Conservation (phyloP, 495 filamentous ascomycete species). For the Chaetomidium leptoderma region DNA sequence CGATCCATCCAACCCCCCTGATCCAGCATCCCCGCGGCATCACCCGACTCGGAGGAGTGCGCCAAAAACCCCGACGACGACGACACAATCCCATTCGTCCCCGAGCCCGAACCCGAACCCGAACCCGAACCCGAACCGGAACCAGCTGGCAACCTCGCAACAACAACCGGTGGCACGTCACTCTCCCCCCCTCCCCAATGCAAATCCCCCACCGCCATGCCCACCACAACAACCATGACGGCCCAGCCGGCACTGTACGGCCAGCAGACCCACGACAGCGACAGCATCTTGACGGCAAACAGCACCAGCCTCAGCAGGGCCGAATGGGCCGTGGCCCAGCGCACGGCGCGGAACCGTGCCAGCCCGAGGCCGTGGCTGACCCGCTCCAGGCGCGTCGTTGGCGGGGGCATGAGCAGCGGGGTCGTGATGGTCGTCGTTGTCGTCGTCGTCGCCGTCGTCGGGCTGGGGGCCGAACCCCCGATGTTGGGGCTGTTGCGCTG, state of each 20-base stretch:
- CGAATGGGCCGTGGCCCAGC: constrained; percentile 25
- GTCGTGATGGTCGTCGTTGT: constrained; percentile 37
- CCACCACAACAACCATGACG: constrained; percentile 34
- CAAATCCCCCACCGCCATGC: constrained; percentile 40
- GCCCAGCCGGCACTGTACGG: constrained; percentile 39
- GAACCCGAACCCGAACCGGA: no score
- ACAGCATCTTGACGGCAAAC: constrained; percentile 40
- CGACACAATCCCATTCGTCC: constrained; percentile 7
- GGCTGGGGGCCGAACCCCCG: neutral
- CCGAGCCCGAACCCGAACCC: no score
- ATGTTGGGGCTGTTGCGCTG: constrained; percentile 20
- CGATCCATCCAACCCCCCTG: neutral
- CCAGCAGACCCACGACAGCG: constrained; percentile 42
- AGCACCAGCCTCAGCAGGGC: constrained; percentile 32
- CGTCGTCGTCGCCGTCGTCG: constrained; percentile 26
- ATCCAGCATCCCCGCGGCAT: no score
- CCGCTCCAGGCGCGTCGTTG: constrained; percentile 37
- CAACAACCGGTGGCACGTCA: neutral
- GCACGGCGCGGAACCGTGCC: constrained; percentile 26
- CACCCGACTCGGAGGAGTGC: no score
- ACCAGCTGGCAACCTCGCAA: no score
- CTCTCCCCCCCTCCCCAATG: constrained; percentile 12
- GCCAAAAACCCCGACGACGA: neutral
- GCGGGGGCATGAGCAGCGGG: constrained; percentile 59
- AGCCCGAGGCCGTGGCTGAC: constrained; percentile 34